These are phyloP conservation scores for Penicillium ucsense DNA, from an alignment of 495 filamentous ascomycete species.

Conservation along the genomic window DNA sequence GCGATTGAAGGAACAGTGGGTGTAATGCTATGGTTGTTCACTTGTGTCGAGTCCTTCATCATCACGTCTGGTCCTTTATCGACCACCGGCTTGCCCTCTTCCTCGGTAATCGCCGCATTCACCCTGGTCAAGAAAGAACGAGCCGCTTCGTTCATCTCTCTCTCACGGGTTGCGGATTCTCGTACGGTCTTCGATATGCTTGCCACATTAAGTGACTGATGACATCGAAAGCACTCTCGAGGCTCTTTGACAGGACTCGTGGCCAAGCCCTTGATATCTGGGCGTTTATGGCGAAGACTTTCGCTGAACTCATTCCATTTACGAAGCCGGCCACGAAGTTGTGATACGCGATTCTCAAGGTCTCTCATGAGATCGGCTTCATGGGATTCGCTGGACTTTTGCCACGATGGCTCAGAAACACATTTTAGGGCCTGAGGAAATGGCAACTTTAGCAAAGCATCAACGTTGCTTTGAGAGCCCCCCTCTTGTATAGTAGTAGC, in stretches of 20 bases:
- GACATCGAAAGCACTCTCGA: slow-evolving; percentile 23
- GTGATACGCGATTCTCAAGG: slow-evolving; percentile 48
- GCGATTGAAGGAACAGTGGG: no score
- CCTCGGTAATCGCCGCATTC: slow-evolving; percentile 41
- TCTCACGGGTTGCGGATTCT: slow-evolving; percentile 26
- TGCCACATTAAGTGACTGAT: slow-evolving; percentile 32
- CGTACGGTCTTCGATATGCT: slow-evolving; percentile 33
- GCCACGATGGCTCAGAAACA: slow-evolving; percentile 44
- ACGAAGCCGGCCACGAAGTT: slow-evolving; percentile 53
- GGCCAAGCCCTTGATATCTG: slow-evolving; percentile 3
- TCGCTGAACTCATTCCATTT: slow-evolving; percentile 64
- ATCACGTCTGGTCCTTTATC: neutral
- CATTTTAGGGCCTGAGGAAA: slow-evolving; percentile 61
- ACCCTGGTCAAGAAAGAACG: slow-evolving; percentile 46
- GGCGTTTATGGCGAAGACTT: slow-evolving; percentile 16
- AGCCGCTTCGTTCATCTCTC: slow-evolving; percentile 36
- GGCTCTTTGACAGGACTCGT: slow-evolving; percentile 7
- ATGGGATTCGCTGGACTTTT: slow-evolving; percentile 34
- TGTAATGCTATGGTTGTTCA: no score
- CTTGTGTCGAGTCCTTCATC: neutral
- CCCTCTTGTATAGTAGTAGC: slow-evolving; percentile 56
- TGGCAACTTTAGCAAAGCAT: slow-evolving; percentile 51
- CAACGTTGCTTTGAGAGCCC: slow-evolving; percentile 45
- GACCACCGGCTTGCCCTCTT: slow-evolving; percentile 39
- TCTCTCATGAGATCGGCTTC: slow-evolving; percentile 42